Evolutionary conservation across 371 early-diverging fungal genomes (phyloP), one percentile per base, ranked within the genome.

Genomic region (Choanephora cucurbitarum): DNA sequence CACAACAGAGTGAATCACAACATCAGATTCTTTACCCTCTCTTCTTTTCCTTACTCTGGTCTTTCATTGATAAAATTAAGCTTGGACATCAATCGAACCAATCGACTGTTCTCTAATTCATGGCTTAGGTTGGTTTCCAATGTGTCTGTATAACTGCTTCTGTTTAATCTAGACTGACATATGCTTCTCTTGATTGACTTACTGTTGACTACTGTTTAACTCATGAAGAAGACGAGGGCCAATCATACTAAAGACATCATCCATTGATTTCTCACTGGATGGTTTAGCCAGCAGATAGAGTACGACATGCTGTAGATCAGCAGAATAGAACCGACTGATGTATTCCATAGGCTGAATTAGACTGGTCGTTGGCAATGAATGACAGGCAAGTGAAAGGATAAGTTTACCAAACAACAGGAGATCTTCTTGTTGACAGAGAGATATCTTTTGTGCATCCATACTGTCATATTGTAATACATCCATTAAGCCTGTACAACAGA

Each of bases 1-100:
- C 37, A 39, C 21, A 43, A 31, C 13, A n/a, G n/a, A n/a, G n/a
- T n/a, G n/a, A n/a, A n/a, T n/a, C n/a, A n/a, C n/a, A n/a, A n/a
- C n/a, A n/a, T n/a, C n/a, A n/a, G n/a, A n/a, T n/a, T n/a, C n/a
- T n/a, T n/a, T n/a, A n/a, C n/a, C n/a, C n/a, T n/a, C 11, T 33
- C 17, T 33, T 45, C 11, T 18, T 41, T 47, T 51, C 42, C 81
- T 58, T 81, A 89, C 88, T 95, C 96, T 31, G 96, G 94, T 48
- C 98, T 77, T 74, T 97, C 98, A 62, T 93, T 94, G 60, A 98
- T 91, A 66, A 94, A 94, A 15, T 91, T 94, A 45, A 97, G 76
- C 73, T 96, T 95, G 64, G 84, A 83, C 51, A 96, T 44, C 44
- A 97, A 65, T 22, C 94, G 79, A 15, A 89, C 83, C 40, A 97